Evolutionary conservation across 2,329 filamentous ascomycete genomes (phyloP), one percentile per base, ranked within the genome.

Genomic region (Fusarium tjaetaba): DNA sequence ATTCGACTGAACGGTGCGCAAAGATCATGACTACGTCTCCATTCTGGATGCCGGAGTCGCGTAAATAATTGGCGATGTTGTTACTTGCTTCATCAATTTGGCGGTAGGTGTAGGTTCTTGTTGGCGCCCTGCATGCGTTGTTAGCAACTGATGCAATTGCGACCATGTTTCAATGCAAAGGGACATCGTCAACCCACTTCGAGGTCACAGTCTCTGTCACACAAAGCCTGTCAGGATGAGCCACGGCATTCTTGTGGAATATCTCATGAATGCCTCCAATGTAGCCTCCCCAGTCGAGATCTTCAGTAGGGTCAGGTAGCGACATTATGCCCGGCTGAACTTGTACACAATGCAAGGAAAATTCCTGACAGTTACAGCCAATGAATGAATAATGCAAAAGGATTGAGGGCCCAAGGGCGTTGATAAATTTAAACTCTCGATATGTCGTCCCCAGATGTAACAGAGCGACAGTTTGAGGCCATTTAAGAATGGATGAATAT

Each of bases 201-300:
- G 55, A 34, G 55, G 55, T 46, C 55, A 32, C 28, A 24, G 57
- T 60, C 34, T 60, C 57, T 38, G 43, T 60, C 24, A 60, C 57
- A 28, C 43, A 60, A 28, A 36, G 57, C 34, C 24, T 28, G 32
- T 52, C 26, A 20, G 57, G 57, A 32, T 38, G 24, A 36, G 32
- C 26, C 26, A 51, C 26, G 26, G 57, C 57, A 52, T 60, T 60
- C 57, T 60, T 60, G 57, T 60, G 57, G 34, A 60, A 60, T 60
- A 60, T 60, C 57, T 60, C 57, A 30, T 60, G 57, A 30, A 60
- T 60, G 34, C 24, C 57, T 11, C 43, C 57, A 36, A 60, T 18
- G 57, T 60, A 60, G 24, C 57, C 43, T 20, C 43, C 32, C 56
- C 56, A 59, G 56, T 51, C 56, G 56, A 59, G 56, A 14, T 59